phyloP scores from a whole-genome alignment of 352 stramenopile species.

The Globisporangium paroecandrum region DNA sequence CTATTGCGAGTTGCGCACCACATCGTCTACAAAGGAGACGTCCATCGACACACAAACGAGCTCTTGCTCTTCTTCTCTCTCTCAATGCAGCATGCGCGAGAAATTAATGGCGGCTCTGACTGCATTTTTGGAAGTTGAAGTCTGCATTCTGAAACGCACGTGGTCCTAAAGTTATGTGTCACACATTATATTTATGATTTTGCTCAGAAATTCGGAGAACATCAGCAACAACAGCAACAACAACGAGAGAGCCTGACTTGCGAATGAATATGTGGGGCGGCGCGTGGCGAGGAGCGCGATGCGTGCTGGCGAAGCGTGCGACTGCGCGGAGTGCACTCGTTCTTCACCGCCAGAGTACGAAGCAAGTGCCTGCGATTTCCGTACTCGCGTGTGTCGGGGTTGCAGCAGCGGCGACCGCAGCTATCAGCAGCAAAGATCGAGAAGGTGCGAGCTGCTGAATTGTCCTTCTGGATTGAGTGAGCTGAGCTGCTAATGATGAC shows the following conservation, averaged over 20 bases:
- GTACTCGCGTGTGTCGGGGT: conserved; percentile 3
- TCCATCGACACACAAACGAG: conserved; percentile 5
- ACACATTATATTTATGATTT: conserved; percentile 1
- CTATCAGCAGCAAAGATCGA: conserved; percentile 11
- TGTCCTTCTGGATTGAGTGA: not conserved
- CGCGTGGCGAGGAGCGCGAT: not conserved
- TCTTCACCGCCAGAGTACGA: conserved; percentile 1
- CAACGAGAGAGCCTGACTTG: not conserved
- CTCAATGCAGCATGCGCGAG: not conserved
- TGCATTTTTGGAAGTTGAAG: conserved; percentile 13
- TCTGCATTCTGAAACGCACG: conserved; percentile 1
- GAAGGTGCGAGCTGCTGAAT: not conserved
- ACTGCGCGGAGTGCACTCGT: not conserved
- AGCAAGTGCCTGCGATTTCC: conserved; percentile 7
- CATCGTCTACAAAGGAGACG: conserved; percentile 15
- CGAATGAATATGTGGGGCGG: conserved; percentile 4
- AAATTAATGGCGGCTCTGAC: not conserved
- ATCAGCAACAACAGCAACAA: not conserved
- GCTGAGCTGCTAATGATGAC: not conserved
- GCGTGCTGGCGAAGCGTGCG: conserved; percentile 7
- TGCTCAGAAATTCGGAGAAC: not conserved
- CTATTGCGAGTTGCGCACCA: not conserved
- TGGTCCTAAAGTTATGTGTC: not conserved
- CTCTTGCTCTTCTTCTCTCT: not conserved
- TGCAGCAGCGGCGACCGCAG: not conserved